Base-by-base conservation (phyloP, 306 rosid species). In the Dalbergia cochinchinensis region DNA sequence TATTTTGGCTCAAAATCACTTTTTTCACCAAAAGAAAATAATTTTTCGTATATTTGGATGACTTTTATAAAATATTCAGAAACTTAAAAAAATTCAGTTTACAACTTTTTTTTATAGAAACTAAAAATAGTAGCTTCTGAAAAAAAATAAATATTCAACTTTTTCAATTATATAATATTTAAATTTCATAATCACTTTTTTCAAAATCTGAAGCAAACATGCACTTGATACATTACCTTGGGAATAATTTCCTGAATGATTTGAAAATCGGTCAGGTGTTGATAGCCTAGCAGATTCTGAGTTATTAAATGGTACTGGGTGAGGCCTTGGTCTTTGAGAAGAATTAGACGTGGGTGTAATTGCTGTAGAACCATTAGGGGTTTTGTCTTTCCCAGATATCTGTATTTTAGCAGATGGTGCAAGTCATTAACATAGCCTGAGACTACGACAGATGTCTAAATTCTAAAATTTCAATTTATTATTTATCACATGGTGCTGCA, bases 381-480 rank as follows among this genome's bases (percentile, higher is more conserved):
- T 63, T 82, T 89, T 92, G 89, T 92, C 98, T 89, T 83, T 93
- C 58, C 95, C 99, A 80, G 99, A 91, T 72, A 90, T 90, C 97
- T 94, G 90, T 87, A 65, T 45, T 84, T 64, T 68, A 78, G 82
- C 73, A 73, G 61, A 54, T 47, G 4, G 72, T 57, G 65, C 37
- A 55, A 37, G 18, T 79, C 77, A 85, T 74, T 78, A 70, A 44
- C 75, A 80, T 78, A 75, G 42, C 62, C 48, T 12, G 26, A 57
- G 22, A 16, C 65, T 19, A 67, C 39, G 71, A n/a, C 34, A 69
- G 7, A 69, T 79, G 48, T 37, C 50, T 61, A 73, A 44, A 71
- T 57, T 45, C 41, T 62, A 68, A 51, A 76, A 48, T 58, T 37
- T 72, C 54, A 60, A 66, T 63, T 63, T 55, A 64, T 12, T 76